Evolutionary conservation across 768 basidiomycete genomes (phyloP).

Genomic region (Strobilomyces echinocephalus): DNA sequence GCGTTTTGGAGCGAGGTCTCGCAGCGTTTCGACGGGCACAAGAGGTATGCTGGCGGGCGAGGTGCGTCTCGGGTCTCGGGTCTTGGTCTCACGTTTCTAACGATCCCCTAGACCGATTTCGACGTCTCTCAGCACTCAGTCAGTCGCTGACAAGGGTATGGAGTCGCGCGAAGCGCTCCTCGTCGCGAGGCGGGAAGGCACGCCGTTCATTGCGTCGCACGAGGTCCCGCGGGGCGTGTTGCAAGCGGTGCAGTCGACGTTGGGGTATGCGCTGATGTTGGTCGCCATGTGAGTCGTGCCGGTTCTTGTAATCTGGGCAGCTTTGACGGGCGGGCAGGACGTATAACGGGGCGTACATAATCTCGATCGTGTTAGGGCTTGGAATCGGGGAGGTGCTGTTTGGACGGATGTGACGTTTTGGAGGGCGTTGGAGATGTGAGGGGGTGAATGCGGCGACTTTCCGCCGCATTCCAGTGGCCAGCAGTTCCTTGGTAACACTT

Average conservation of each 20-base stretch:
- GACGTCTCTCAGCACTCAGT: background rate
- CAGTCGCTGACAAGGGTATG: constrained; percentile 1
- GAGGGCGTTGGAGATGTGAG: too few species aligned
- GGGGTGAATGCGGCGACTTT: too few species aligned
- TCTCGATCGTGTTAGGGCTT: constrained; percentile 65
- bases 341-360: constrained; percentile 72
- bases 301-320: background rate
- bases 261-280: constrained; percentile 77
- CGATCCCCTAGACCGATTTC: constrained; percentile 3
- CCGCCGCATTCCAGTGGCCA: too few species aligned
- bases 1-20: constrained; percentile 67
- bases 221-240: constrained; percentile 70
- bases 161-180: background rate
- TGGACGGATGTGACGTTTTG: constrained; percentile 35
- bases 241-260: constrained; percentile 56
- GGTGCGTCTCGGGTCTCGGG: constrained; percentile 40
- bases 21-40: constrained; percentile 50
- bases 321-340: constrained; percentile 48
- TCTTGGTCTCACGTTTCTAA: background rate
- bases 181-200: constrained; percentile 25
- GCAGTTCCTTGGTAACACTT: too few species aligned
- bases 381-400: constrained; percentile 72
- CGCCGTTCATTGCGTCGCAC: constrained; percentile 57
- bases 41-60: constrained; percentile 53
- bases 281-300: constrained; percentile 56